Conservation (phyloP, 2,329 filamentous ascomycete genomes). For the Sarocladium brachiariae region DNA sequence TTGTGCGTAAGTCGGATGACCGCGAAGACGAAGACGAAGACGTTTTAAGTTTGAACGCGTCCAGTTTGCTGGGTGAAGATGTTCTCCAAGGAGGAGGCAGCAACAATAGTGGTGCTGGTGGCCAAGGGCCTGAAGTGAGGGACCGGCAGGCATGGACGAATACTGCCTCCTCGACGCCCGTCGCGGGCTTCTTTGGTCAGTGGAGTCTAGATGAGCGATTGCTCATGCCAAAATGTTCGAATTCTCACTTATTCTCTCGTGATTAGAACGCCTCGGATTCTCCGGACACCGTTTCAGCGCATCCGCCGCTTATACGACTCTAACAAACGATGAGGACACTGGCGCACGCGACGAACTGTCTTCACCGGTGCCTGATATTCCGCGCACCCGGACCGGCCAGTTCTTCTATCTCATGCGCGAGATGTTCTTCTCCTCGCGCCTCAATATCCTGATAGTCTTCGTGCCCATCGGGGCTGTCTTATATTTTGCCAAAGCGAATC, state of each 20-base stretch:
- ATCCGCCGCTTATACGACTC: constrained; percentile 6
- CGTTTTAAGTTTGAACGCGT: background rate
- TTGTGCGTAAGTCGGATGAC: constrained; percentile 4
- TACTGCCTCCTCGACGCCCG: background rate
- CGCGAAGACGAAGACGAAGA: constrained; percentile 4
- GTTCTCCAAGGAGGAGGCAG: background rate
- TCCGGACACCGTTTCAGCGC: background rate
- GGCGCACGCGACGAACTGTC: background rate
- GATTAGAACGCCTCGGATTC: constrained; percentile 5
- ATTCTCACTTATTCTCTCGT: background rate
- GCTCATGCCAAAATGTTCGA: no score
- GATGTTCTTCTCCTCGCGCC: constrained; percentile 34
- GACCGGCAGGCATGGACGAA: constrained; percentile 1
- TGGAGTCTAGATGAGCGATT: background rate
- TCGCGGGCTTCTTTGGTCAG: constrained; percentile 3
- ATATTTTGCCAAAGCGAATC: constrained; percentile 31
- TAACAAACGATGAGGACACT: background rate
- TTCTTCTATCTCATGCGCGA: constrained; percentile 8
- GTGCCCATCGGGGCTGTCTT: constrained; percentile 62
- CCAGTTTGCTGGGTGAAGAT: constrained; percentile 1
- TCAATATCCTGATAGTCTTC: constrained; percentile 62
- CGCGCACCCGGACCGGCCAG: background rate
- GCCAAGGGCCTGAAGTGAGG: background rate
- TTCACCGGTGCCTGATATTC: background rate
- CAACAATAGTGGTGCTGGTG: background rate